A percentile compares a stretch with the other conserved stretches of the same genome.
These are phyloP conservation scores for Verticillium nonalfalfae DNA, from an alignment of 2,329 filamentous ascomycete genomes.

Conservation along the genomic window DNA sequence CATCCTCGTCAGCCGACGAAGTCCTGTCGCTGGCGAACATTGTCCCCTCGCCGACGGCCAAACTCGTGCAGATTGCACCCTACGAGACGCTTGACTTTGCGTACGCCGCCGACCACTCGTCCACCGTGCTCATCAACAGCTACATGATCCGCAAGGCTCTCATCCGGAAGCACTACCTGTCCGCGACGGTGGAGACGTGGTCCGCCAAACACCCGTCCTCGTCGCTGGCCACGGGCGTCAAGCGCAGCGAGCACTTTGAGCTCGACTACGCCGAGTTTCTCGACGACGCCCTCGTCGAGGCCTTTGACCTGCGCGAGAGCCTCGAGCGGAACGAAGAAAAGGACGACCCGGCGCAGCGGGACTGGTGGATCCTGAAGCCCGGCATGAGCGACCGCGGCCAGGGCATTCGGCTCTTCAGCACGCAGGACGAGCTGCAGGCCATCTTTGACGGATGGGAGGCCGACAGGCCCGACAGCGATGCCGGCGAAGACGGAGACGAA, in stretches of 20 bases:
- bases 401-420: conserved; percentile 84
- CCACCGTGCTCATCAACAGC: conserved; percentile 68
- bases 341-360: conserved; percentile 33
- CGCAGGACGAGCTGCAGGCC: conserved; percentile 71
- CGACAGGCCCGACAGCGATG: conserved; percentile 56
- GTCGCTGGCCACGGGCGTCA: conserved; percentile 63
- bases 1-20: conserved; percentile 16
- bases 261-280: conserved; percentile 96
- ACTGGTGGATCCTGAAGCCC: conserved; percentile 99
- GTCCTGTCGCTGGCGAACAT: conserved; percentile 25
- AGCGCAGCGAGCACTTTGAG: conserved; percentile 79
- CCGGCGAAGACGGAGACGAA: conserved; percentile 34
- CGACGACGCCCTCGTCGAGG: conserved; percentile 86
- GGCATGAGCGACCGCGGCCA: conserved; percentile 96
- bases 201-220: conserved; percentile 73
- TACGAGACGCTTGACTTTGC: conserved; percentile 90
- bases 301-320: conserved; percentile 78
- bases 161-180: conserved; percentile 92
- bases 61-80: conserved; percentile 70
- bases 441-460: conserved; percentile 94
- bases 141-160: conserved; percentile 95
- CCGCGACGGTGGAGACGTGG: conserved; percentile 79
- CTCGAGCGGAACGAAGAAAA: conserved; percentile 55
- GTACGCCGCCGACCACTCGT: conserved; percentile 55
- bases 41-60: conserved; percentile 26